Percentiles rank a stretch among this genome's conserved stretches.
Conservation (phyloP, 495 filamentous ascomycete species). For the Chaetomidium leptoderma region DNA sequence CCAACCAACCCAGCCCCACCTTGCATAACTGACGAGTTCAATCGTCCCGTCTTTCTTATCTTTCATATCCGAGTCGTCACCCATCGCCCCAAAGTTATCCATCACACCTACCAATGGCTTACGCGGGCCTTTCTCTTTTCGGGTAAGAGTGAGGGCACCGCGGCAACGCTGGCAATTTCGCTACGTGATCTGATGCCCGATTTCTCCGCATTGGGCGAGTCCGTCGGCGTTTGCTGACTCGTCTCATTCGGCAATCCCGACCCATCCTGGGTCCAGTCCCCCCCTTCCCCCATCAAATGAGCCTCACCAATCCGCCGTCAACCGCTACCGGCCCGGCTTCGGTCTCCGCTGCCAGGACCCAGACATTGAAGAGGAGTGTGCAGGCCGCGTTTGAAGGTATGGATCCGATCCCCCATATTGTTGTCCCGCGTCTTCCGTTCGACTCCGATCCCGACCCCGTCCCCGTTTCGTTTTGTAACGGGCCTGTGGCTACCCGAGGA, state of each 20-base stretch:
- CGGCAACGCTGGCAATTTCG: slow-evolving; percentile 14
- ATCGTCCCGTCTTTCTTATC: background rate
- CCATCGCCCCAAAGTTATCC: background rate
- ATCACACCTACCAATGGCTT: background rate
- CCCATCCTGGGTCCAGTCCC: background rate
- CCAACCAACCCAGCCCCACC: too few relatives aligned
- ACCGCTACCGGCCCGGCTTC: slow-evolving; percentile 43
- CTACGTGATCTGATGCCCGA: slow-evolving; percentile 3
- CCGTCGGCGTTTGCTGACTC: slow-evolving; percentile 6
- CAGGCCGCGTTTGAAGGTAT: slow-evolving; percentile 79
- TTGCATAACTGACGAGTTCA: too few relatives aligned
- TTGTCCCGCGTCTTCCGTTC: background rate
- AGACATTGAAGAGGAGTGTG: slow-evolving; percentile 66
- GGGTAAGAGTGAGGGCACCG: background rate
- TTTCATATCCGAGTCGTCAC: background rate
- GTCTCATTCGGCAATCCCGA: slow-evolving; percentile 15
- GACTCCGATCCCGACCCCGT: background rate
- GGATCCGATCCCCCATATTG: slow-evolving; percentile 11
- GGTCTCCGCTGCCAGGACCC: slow-evolving; percentile 40
- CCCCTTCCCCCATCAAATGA: slow-evolving; percentile 29
- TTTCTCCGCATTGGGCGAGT: background rate
- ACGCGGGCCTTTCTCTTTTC: background rate
- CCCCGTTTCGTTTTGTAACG: background rate
- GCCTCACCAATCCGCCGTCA: slow-evolving; percentile 44
- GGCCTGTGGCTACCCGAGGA: slow-evolving; percentile 20